These are phyloP conservation scores for Penicillium tannophilum DNA, from an alignment of 495 filamentous ascomycete species.

Conservation along the genomic window DNA sequence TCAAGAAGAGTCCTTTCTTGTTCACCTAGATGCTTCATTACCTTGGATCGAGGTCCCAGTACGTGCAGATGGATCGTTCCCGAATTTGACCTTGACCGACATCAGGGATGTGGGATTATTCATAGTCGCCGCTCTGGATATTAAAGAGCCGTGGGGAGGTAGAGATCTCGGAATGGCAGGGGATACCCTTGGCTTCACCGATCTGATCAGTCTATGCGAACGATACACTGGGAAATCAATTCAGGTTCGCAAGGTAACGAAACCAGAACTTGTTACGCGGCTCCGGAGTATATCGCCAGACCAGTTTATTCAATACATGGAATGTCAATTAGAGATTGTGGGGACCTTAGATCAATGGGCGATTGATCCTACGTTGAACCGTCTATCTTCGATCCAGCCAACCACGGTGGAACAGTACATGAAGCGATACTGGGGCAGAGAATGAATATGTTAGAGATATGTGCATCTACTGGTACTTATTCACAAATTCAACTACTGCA, in stretches of 20 bases:
- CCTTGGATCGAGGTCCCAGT: slow-evolving; percentile 29
- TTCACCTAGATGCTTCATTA: slow-evolving; percentile 23
- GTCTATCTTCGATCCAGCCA: slow-evolving; percentile 41
- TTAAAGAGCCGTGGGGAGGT: not conserved
- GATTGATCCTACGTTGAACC: slow-evolving; percentile 14
- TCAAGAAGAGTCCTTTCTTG: slow-evolving; percentile 26
- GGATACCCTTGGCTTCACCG: slow-evolving; percentile 26
- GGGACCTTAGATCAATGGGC: slow-evolving; percentile 1
- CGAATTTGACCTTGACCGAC: slow-evolving; percentile 27
- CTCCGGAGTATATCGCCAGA: not conserved
- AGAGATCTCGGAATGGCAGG: slow-evolving; percentile 25
- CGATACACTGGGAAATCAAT: slow-evolving; percentile 26
- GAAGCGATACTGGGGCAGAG: not conserved
- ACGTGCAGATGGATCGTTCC: slow-evolving; percentile 22
- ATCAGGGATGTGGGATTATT: slow-evolving; percentile 18
- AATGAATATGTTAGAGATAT: not conserved
- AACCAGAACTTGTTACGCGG: not conserved
- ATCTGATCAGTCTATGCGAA: slow-evolving; percentile 23
- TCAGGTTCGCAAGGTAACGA: slow-evolving; percentile 20
- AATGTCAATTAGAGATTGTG: not conserved
- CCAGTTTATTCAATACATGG: not conserved
- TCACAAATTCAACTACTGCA: slow-evolving; percentile 12
- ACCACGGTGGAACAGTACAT: slow-evolving; percentile 6
- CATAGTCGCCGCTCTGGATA: not conserved
- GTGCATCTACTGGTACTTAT: not conserved